phyloP scores from a whole-genome alignment of 495 filamentous ascomycete genomes.

The Neurospora sp. region DNA sequence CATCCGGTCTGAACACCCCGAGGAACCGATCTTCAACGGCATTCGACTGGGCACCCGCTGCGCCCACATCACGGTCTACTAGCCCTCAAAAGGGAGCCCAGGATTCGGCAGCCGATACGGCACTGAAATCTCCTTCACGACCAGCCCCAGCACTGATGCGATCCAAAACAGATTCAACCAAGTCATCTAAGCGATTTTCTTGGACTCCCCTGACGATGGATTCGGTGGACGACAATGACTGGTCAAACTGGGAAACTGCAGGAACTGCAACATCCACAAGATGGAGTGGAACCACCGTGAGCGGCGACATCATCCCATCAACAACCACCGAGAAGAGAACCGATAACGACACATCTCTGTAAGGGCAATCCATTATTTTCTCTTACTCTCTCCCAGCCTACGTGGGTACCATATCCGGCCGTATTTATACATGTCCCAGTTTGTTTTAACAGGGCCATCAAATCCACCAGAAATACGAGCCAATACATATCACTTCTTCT shows the following conservation, averaged over 20 bases:
- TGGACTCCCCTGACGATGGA: slow-evolving; percentile 39
- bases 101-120: neutral
- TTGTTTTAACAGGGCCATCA: neutral
- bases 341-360: slow-evolving; percentile 31
- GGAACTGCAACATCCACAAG: slow-evolving; percentile 31
- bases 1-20: slow-evolving; percentile 7
- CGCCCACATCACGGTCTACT: neutral
- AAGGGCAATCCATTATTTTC: slow-evolving; percentile 14
- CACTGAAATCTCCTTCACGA: slow-evolving; percentile 4
- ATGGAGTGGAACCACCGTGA: slow-evolving; percentile 40
- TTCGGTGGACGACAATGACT: slow-evolving; percentile 55
- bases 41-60: slow-evolving; percentile 14
- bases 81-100: neutral
- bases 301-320: slow-evolving; percentile 30
- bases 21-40: slow-evolving; percentile 9
- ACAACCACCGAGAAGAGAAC: slow-evolving; percentile 26
- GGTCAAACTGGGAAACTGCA: slow-evolving; percentile 63
- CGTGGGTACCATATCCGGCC: neutral
- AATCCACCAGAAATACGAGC: neutral
- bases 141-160: slow-evolving; percentile 9
- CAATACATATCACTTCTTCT: slow-evolving; percentile 1
- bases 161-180: slow-evolving; percentile 23
- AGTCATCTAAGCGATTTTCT: slow-evolving; percentile 31
- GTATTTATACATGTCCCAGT: neutral
- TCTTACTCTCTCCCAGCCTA: neutral